phyloP scores from a whole-genome alignment of 1,284 basidiomycete genomes.

The Sanguinoderma infundibulare region DNA sequence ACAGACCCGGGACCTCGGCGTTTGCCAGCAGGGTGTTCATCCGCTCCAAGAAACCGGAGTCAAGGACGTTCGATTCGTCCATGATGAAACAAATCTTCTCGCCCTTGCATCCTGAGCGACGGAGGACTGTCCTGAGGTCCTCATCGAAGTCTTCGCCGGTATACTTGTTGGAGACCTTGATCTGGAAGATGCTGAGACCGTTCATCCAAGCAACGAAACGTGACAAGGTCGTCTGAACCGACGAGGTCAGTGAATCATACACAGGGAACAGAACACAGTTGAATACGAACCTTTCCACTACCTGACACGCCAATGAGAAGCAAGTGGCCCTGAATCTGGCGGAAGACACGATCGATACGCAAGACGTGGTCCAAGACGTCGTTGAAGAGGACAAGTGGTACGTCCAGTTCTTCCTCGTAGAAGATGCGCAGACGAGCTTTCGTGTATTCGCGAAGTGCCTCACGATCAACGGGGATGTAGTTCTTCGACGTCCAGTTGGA shows the following conservation, averaged over 20 bases:
- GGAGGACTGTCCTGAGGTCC: constrained; percentile 91
- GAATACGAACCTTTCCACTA: constrained; percentile 84
- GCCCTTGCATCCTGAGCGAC: constrained; percentile 95
- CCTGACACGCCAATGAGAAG: constrained; percentile 97
- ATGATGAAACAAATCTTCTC: constrained; percentile 99
- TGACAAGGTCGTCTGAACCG: constrained; percentile 88
- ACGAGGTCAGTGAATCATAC: not conserved
- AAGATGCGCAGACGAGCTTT: constrained; percentile 95
- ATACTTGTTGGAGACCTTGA: constrained; percentile 99
- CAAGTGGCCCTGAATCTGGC: constrained; percentile 96
- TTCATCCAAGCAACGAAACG: constrained; percentile 99
- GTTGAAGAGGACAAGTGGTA: constrained; percentile 98
- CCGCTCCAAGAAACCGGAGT: constrained; percentile 97
- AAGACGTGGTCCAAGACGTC: constrained; percentile 98
- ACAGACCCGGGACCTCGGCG: constrained; percentile 98
- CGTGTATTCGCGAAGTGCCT: constrained; percentile 92
- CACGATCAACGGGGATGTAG: constrained; percentile 94
- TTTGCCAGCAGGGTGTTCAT: constrained; percentile 99
- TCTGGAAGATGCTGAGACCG: constrained; percentile 97
- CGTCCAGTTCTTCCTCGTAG: constrained; percentile 98
- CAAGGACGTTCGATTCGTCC: constrained; percentile 99
- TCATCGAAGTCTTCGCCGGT: constrained; percentile 99
- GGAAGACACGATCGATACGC: constrained; percentile 98
- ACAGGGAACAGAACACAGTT: not conserved
- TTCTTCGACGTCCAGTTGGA: constrained; percentile 99